Evolutionary conservation across 2,329 filamentous ascomycete species (phyloP).

Genomic region (Xylaria sp.): DNA sequence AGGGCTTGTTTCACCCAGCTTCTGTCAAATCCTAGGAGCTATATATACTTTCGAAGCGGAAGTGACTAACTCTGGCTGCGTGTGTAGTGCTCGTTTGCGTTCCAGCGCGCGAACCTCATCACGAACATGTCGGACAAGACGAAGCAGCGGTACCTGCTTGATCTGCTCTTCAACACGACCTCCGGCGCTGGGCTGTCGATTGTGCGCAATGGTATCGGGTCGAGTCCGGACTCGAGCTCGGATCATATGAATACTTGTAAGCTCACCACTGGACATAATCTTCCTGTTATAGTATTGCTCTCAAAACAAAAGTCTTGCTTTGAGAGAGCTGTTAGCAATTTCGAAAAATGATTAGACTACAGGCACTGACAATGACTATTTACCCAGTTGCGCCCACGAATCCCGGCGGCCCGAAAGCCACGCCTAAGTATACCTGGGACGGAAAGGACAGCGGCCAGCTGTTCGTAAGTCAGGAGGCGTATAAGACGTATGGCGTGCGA

Average conservation of each 20-base stretch:
- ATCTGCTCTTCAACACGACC: slow-evolving; percentile 59
- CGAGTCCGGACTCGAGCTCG: slow-evolving; percentile 53
- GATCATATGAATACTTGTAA: slow-evolving; percentile 52
- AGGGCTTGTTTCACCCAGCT: not conserved
- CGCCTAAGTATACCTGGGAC: slow-evolving; percentile 56
- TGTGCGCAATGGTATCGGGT: slow-evolving; percentile 59
- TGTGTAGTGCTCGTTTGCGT: slow-evolving; percentile 54
- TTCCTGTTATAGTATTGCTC: not conserved
- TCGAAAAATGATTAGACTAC: not conserved
- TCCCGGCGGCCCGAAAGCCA: slow-evolving; percentile 51
- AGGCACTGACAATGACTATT: not conserved
- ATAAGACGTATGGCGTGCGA: slow-evolving; percentile 49
- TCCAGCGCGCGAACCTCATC: slow-evolving; percentile 58
- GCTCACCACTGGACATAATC: not conserved
- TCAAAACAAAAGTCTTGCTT: not conserved
- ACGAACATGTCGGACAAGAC: slow-evolving; percentile 53
- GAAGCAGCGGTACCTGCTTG: slow-evolving; percentile 55
- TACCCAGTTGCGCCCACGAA: slow-evolving; percentile 52
- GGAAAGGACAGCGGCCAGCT: slow-evolving; percentile 58
- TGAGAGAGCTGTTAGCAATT: not conserved
- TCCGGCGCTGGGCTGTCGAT: slow-evolving; percentile 58
- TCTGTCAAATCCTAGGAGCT: not conserved
- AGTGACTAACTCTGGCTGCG: not conserved
- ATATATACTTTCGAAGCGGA: not conserved
- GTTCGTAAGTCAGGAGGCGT: slow-evolving; percentile 59